Base-by-base conservation (phyloP, 2,329 filamentous ascomycete species). In the Aspergillus quadrilineatus region DNA sequence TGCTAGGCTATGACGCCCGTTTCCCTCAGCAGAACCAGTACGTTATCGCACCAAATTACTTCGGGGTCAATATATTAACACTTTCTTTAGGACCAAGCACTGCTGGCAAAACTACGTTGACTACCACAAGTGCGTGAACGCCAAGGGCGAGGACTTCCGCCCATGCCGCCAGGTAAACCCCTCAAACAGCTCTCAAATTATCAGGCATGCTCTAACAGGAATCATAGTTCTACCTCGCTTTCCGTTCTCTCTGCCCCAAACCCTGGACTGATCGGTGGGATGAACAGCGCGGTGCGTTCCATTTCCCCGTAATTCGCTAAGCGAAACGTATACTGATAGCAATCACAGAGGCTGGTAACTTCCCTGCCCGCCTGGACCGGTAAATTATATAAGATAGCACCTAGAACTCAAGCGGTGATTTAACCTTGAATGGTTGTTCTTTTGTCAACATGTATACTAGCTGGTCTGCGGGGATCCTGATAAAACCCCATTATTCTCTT, bases 21-120 rank as follows among this genome's bases (percentile, higher is more conserved):
- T 99, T 97, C 83, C 94, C 94, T 74, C 96, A 99, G 85, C 82
- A 87, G 84, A 99, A 99, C 69, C 78, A 80, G 78, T 80, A 75
- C 60, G 77, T 66, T 50, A 22, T 36, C 9, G 22, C 14, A 9
- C 26, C 17, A 17, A 34, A 9, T 34, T n/a, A 4, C 15, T 34
- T 2, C 10, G 30, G 6, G 14, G n/a, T 28, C 36, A 29, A 5
- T 29, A 12, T 29, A 30, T 14, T 57, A 36, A 30, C 15, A 34
- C 37, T 10, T 1, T 29, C 22, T 1, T 32, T 55, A 82, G 79
- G 78, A 87, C 92, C 81, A 97, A 97, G 89, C 92, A 99, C 87
- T 99, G 94, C 90, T 99, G 94, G 94, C 95, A 99, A 80, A 99
- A 99, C 86, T 99, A 99, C 82, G 94, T 99, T 82, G 94, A 99